Base-by-base conservation (phyloP, 148 eudicot genomes). In the Fallopia convolvulus region DNA sequence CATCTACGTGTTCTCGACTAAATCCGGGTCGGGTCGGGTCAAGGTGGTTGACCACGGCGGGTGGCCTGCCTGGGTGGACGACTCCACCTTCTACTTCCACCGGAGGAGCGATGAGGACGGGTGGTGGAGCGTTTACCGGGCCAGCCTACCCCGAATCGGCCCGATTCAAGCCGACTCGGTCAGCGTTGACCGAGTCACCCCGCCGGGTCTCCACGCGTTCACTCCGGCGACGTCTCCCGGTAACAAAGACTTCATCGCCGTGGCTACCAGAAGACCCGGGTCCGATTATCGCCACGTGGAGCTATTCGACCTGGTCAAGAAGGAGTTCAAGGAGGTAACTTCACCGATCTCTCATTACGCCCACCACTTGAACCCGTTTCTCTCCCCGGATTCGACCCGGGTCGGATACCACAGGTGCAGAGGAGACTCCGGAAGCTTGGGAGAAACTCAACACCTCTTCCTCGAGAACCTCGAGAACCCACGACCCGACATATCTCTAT, bases 21-120 rank as follows among this genome's bases (percentile, higher is more conserved):
- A 58, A 36, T 89, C 87, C 80, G 97, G 95, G 85, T 90, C 91
- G 32, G 50, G 40, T 10, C 97, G 98, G 30, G 93, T 89, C 60
- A 90, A 87, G 76, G 78, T 89, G 12, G 89, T 86, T 18, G 91
- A 92, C 72, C 92, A 84, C 66, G 97, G 97, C 11, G 98, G 98
- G 46, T 94, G 98, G 98, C 98, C 98, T 82, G 79, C 85, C 56
- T 94, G 97, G 97, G 92, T 83, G 0, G 92, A 89, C 21, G 98
- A 94, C 15, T 76, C 80, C 4, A 90, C 88, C 40, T 48, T 94
- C 33, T 92, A 87, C 50, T 94, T 94, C 75, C 99, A 94, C 70
- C 82, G 97, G 66, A 83, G 86, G 75, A 80, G 85, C 18, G 85
- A 79, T 0, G 92, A 71, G 1, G 88, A 92, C 44, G 91, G 92